A percentile compares a stretch with the other conserved stretches of the same genome.
phyloP scores from a whole-genome alignment of 306 rosid species.

The Cicer chorassanicum region DNA sequence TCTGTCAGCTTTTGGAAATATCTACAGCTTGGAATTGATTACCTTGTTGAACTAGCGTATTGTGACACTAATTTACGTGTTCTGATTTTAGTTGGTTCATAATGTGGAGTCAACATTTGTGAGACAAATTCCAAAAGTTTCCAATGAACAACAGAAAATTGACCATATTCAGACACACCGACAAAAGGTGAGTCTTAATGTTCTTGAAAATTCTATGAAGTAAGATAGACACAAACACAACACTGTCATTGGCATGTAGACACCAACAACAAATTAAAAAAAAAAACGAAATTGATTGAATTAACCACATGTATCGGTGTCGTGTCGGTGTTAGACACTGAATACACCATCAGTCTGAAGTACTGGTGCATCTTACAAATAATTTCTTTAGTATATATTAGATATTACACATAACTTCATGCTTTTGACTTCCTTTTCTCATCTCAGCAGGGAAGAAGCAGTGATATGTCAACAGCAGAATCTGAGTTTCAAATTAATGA shows the following conservation, averaged over 20 bases:
- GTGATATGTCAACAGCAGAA: constrained; percentile 70
- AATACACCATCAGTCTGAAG: too few species aligned
- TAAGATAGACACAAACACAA: too few species aligned
- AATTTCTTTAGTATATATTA: too few species aligned
- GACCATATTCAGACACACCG: constrained; percentile 53
- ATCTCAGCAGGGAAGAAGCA: constrained; percentile 60
- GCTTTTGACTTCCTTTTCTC: constrained; percentile 20
- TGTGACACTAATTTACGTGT: constrained; percentile 43
- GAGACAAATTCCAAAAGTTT: constrained; percentile 62
- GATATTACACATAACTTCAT: not conserved
- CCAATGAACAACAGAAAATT: constrained; percentile 55
- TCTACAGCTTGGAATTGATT: constrained; percentile 29
- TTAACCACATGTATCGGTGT: too few species aligned
- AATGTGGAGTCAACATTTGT: constrained; percentile 67
- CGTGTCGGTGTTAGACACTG: too few species aligned
- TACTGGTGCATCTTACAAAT: too few species aligned
- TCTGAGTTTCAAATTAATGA: constrained; percentile 74
- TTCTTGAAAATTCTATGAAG: not conserved
- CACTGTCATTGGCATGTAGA: too few species aligned
- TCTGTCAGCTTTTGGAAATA: constrained; percentile 17
- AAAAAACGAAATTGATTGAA: too few species aligned
- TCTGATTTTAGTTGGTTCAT: constrained; percentile 72
- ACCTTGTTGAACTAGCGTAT: constrained; percentile 36
- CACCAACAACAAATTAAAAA: too few species aligned
- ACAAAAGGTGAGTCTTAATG: constrained; percentile 62